Evolutionary conservation across 106 monocot species (phyloP).

Genomic region (Dendrobium catenatum): DNA sequence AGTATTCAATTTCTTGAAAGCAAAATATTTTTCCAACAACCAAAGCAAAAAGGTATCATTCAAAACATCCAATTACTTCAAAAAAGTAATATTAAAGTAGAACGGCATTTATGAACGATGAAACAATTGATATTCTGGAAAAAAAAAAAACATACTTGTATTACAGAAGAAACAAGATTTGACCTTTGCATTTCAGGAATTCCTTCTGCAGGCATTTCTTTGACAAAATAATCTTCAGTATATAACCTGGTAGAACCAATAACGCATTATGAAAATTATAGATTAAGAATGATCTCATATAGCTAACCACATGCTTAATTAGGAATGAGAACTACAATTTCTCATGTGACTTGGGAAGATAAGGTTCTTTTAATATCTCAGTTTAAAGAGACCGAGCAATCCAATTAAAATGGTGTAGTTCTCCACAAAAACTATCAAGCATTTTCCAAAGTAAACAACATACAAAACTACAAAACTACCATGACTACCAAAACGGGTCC

Average conservation of each 20-base stretch:
- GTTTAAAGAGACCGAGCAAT: background rate
- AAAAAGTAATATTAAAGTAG: background rate
- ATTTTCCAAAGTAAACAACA: background rate
- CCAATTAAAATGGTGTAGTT: background rate
- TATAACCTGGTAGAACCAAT: slow-evolving; percentile 52
- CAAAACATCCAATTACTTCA: background rate
- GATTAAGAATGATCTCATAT: background rate
- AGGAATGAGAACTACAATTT: background rate
- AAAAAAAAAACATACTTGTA: slow-evolving; percentile 44
- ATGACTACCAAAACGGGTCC: background rate
- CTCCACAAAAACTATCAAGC: background rate
- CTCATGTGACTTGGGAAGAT: background rate
- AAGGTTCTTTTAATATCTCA: background rate
- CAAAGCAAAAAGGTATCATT: background rate
- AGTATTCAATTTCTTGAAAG: background rate
- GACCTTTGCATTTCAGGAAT: slow-evolving; percentile 98
- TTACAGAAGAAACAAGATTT: slow-evolving; percentile 84
- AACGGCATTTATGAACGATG: background rate
- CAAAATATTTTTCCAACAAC: background rate
- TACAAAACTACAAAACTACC: background rate
- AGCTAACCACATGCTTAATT: background rate
- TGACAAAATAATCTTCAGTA: slow-evolving; percentile 87
- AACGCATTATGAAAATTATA: background rate
- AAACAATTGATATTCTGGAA: background rate
- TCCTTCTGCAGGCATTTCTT: slow-evolving; percentile 83